Evolutionary conservation across 2,329 filamentous ascomycete species (phyloP).

Genomic region (Fusarium concolor): DNA sequence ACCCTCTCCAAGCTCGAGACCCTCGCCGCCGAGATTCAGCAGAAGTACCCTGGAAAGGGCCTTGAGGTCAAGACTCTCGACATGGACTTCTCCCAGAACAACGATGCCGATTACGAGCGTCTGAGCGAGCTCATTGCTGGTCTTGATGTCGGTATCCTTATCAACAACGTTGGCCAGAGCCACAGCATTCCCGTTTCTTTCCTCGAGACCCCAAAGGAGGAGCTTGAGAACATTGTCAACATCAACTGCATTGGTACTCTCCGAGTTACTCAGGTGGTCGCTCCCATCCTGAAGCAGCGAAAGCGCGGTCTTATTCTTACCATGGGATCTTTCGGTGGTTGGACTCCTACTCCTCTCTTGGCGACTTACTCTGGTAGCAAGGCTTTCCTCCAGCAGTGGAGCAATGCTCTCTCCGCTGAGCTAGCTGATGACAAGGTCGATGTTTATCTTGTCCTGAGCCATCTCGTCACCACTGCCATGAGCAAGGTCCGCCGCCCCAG

Average conservation of each 20-base stretch:
- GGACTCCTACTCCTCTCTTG: conserved; percentile 89
- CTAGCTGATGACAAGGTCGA: conserved; percentile 83
- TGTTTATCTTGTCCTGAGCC: conserved; percentile 91
- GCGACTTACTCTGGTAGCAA: conserved; percentile 98
- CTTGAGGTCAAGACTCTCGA: conserved; percentile 82
- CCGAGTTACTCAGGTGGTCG: conserved; percentile 85
- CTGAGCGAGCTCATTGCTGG: conserved; percentile 75
- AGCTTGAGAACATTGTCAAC: conserved; percentile 90
- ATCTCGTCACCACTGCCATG: conserved; percentile 96
- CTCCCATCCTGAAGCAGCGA: conserved; percentile 85
- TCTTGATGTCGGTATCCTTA: conserved; percentile 84
- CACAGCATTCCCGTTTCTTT: conserved; percentile 95
- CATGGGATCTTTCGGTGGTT: conserved; percentile 96
- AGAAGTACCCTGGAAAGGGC: conserved; percentile 70
- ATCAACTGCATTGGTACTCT: conserved; percentile 96
- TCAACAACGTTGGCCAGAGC: conserved; percentile 97
- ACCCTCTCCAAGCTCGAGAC: conserved; percentile 90
- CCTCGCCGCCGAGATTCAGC: conserved; percentile 79
- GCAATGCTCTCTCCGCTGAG: conserved; percentile 84
- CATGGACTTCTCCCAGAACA: conserved; percentile 91
- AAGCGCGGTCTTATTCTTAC: conserved; percentile 91
- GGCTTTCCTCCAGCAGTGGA: conserved; percentile 98
- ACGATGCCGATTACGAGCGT: conserved; percentile 81
- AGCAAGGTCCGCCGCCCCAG: conserved; percentile 89
- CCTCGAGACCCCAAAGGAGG: conserved; percentile 78